These are phyloP conservation scores for Hemerocallis citrina DNA, from an alignment of 106 monocot genomes.

Conservation along the genomic window DNA sequence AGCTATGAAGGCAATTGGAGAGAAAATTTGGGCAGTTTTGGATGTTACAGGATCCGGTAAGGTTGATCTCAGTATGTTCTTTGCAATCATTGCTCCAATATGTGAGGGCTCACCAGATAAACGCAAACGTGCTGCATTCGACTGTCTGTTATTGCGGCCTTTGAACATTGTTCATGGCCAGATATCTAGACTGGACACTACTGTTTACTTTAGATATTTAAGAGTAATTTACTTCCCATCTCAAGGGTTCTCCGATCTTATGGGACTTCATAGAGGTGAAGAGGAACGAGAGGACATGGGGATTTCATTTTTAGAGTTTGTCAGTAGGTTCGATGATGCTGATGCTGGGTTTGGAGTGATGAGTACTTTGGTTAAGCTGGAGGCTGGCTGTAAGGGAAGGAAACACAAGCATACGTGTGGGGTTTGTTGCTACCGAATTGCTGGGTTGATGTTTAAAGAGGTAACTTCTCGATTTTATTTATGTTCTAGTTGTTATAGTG, in stretches of 20 bases:
- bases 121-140: constrained; percentile 24
- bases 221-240: constrained; percentile 21
- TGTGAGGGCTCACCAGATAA: constrained; percentile 24
- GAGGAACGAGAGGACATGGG: neutral
- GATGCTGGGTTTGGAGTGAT: constrained; percentile 28
- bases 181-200: constrained; percentile 1
- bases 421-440: constrained; percentile 17
- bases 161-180: neutral
- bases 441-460: constrained; percentile 27
- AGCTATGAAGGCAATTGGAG: constrained; percentile 17
- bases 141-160: constrained; percentile 15
- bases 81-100: constrained; percentile 28
- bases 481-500: constrained; percentile 29
- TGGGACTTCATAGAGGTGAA: neutral
- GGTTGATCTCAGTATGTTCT: constrained; percentile 28
- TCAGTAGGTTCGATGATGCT: constrained; percentile 17
- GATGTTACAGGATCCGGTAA: constrained; percentile 17
- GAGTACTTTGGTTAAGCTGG: constrained; percentile 21
- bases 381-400: neutral
- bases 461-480: constrained; percentile 10
- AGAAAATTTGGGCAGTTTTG: constrained; percentile 24
- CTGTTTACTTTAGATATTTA: constrained; percentile 17
- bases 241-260: constrained; percentile 11
- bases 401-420: constrained; percentile 4
- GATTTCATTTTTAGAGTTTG: constrained; percentile 18